phyloP scores from a whole-genome alignment of 176 grass and related monocot species.

The Phoenix dactylifera region DNA sequence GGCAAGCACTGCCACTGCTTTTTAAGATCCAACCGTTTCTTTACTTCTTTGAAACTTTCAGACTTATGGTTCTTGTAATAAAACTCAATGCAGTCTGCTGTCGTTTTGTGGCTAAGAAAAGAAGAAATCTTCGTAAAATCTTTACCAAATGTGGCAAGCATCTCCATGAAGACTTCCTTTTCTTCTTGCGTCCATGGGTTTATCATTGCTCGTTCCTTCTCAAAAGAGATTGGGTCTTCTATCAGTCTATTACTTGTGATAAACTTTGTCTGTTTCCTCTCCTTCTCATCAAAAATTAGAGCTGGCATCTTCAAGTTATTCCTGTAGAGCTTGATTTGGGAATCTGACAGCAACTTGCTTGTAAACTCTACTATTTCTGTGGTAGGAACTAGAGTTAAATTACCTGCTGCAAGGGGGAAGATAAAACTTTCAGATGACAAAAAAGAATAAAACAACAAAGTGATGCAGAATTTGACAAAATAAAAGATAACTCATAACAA shows the following conservation, averaged over 20 bases:
- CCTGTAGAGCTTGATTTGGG: slow-evolving; percentile 58
- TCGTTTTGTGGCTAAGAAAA: slow-evolving; percentile 79
- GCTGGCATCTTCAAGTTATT: slow-evolving; percentile 83
- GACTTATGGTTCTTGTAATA: slow-evolving; percentile 99
- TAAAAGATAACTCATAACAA: no score
- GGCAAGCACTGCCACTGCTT: slow-evolving; percentile 40
- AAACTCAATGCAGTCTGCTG: slow-evolving; percentile 93
- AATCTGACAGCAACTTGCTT: slow-evolving; percentile 51
- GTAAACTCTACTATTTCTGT: slow-evolving; percentile 63
- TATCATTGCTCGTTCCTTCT: slow-evolving; percentile 60
- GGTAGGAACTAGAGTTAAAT: slow-evolving; percentile 40
- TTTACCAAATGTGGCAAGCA: slow-evolving; percentile 81
- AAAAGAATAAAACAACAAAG: background rate
- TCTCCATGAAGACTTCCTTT: slow-evolving; percentile 85
- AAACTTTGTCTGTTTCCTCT: slow-evolving; percentile 45
- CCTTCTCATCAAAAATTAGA: slow-evolving; percentile 58
- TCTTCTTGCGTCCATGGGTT: slow-evolving; percentile 84
- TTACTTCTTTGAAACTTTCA: slow-evolving; percentile 85
- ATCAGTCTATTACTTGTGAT: slow-evolving; percentile 61
- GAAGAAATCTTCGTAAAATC: slow-evolving; percentile 83
- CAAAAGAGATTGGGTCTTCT: slow-evolving; percentile 54
- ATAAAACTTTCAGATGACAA: slow-evolving; percentile 14
- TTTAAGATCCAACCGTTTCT: slow-evolving; percentile 60
- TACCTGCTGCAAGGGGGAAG: slow-evolving; percentile 32
- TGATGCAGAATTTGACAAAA: background rate